These are phyloP conservation scores for Lasiosphaeriaceae sp. DNA, from an alignment of 495 filamentous ascomycete species.

Conservation along the genomic window DNA sequence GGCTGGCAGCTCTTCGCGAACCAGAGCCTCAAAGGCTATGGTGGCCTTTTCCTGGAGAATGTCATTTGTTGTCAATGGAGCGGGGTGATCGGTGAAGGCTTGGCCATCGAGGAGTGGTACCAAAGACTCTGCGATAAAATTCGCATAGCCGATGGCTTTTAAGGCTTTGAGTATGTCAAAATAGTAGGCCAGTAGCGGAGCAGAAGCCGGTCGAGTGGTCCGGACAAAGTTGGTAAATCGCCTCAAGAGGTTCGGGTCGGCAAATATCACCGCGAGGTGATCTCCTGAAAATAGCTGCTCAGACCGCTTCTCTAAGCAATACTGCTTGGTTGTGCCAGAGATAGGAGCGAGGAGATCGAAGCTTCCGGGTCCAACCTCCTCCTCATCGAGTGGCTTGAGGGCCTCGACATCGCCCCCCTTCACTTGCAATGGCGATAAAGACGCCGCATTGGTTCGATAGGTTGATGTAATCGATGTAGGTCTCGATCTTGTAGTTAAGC, in stretches of 20 bases:
- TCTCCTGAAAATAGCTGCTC: constrained; percentile 61
- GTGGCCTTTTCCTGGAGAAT: constrained; percentile 56
- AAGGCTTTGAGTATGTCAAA: constrained; percentile 64
- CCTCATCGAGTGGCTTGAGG: constrained; percentile 47
- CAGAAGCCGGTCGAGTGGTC: constrained; percentile 55
- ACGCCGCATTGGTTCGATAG: constrained; percentile 20
- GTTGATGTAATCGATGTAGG: constrained; percentile 9
- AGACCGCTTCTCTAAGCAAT: constrained; percentile 56
- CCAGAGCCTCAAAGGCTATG: constrained; percentile 56
- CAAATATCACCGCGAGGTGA: constrained; percentile 62
- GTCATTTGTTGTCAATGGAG: constrained; percentile 46
- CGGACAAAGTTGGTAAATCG: constrained; percentile 64
- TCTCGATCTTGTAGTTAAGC: not conserved
- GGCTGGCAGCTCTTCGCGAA: constrained; percentile 63
- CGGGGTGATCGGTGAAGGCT: constrained; percentile 40
- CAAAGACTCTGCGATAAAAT: constrained; percentile 55
- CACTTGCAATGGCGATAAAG: constrained; percentile 37
- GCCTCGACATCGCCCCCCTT: constrained; percentile 37
- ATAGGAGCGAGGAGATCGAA: constrained; percentile 49
- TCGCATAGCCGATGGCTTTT: constrained; percentile 68
- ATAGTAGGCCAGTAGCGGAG: constrained; percentile 66
- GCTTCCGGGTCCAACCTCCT: constrained; percentile 44
- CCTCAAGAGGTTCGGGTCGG: constrained; percentile 56
- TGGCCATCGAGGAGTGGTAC: constrained; percentile 42
- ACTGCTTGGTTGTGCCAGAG: constrained; percentile 22